These are phyloP conservation scores for Fomitiporia mediterranea DNA, from an alignment of 1,284 basidiomycete species.

Conservation along the genomic window DNA sequence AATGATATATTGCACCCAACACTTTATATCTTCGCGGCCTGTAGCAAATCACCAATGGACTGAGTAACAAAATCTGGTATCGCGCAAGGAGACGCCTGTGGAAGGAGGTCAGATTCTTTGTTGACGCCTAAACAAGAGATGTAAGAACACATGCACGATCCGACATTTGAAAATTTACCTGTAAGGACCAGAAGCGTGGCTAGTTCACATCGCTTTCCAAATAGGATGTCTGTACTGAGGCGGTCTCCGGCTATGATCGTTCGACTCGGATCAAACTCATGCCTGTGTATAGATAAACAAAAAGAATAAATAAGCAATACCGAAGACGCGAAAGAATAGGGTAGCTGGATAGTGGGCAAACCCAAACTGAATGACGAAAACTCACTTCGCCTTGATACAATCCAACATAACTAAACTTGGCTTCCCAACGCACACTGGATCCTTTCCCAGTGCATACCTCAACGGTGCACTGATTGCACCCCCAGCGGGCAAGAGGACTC, in stretches of 20 bases:
- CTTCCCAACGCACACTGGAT: slow-evolving; percentile 86
- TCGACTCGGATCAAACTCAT: slow-evolving; percentile 76
- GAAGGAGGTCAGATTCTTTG: slow-evolving; percentile 62
- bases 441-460: slow-evolving; percentile 63
- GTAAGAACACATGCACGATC: neutral
- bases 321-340: no score
- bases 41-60: slow-evolving; percentile 69
- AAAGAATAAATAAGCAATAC: no score
- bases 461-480: slow-evolving; percentile 84
- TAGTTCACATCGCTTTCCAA: slow-evolving; percentile 83
- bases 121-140: slow-evolving; percentile 56
- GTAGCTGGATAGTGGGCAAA: no score
- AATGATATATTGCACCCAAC: no score
- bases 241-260: slow-evolving; percentile 97
- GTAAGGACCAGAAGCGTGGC: slow-evolving; percentile 90
- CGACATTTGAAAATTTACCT: slow-evolving; percentile 43
- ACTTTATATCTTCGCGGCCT: slow-evolving; percentile 22
- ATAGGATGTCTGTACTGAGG: slow-evolving; percentile 91
- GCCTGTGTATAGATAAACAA: slow-evolving; percentile 42
- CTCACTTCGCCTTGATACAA: slow-evolving; percentile 91
- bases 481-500: slow-evolving; percentile 75
- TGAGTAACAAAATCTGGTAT: slow-evolving; percentile 80
- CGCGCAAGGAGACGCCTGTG: slow-evolving; percentile 60
- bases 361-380: slow-evolving; percentile 20
- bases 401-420: slow-evolving; percentile 91